Evolutionary conservation across 768 basidiomycete genomes (phyloP).

Genomic region (Collybia mongolica): DNA sequence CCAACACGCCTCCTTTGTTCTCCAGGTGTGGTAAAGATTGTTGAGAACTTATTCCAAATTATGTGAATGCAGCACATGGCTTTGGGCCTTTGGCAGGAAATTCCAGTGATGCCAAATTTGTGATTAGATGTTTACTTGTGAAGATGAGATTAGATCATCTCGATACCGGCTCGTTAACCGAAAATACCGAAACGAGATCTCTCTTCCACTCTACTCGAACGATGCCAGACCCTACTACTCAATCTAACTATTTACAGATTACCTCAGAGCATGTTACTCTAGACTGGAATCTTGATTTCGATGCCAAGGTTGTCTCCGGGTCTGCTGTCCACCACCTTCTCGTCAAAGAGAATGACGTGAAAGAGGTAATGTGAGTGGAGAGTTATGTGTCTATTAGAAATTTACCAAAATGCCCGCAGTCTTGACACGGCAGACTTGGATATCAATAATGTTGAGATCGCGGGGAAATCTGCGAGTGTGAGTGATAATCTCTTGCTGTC

Average conservation of each 20-base stretch:
- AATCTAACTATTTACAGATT: conserved; percentile 77
- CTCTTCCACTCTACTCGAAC: not conserved
- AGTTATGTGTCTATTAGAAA: not conserved
- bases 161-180: too few relatives aligned
- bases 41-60: too few relatives aligned
- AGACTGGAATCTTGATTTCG: conserved; percentile 80
- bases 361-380: conserved; percentile 56
- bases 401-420: conserved; percentile 26
- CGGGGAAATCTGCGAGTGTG: conserved; percentile 47
- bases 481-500: conserved; percentile 13
- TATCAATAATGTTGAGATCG: conserved; percentile 53
- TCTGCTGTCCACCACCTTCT: conserved; percentile 61
- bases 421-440: conserved; percentile 77
- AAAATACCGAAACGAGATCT: not conserved
- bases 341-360: conserved; percentile 50
- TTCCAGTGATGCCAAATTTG: too few relatives aligned
- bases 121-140: too few relatives aligned
- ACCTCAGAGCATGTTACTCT: conserved; percentile 66
- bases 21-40: too few relatives aligned
- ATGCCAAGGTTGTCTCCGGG: conserved; percentile 50
- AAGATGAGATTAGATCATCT: too few relatives aligned
- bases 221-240: conserved; percentile 63
- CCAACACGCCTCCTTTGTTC: too few relatives aligned
- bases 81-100: not conserved
- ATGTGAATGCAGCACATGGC: not conserved